Percentiles rank a stretch among this genome's conserved stretches.
Conservation (phyloP, 2,329 filamentous ascomycete species). For the Diaporthe eres region DNA sequence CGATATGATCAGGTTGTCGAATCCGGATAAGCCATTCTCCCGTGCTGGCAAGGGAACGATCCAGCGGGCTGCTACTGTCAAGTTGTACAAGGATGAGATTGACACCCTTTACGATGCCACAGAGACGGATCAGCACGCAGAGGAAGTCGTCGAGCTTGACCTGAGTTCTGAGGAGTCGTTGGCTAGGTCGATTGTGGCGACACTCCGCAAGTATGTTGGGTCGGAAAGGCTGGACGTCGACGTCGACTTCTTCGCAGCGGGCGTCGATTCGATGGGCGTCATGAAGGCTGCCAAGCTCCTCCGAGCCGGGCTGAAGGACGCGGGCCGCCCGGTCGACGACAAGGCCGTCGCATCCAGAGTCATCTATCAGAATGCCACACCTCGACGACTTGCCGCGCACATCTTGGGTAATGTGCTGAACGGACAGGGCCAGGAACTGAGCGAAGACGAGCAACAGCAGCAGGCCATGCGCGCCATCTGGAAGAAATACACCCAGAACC, state of each 20-base stretch:
- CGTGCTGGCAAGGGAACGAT: conserved; percentile 62
- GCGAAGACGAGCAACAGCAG: conserved; percentile 40
- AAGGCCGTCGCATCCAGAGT: conserved; percentile 44
- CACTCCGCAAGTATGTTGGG: conserved; percentile 43
- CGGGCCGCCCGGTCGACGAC: conserved; percentile 41
- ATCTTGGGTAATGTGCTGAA: conserved; percentile 39
- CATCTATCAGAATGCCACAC: conserved; percentile 51
- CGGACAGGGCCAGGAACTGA: conserved; percentile 32
- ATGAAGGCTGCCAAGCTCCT: conserved; percentile 46
- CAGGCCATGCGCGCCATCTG: conserved; percentile 43
- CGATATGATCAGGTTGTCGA: conserved; percentile 56
- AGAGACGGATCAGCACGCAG: conserved; percentile 33
- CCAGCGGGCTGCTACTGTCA: conserved; percentile 56
- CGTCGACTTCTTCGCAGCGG: conserved; percentile 55
- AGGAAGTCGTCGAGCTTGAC: conserved; percentile 43
- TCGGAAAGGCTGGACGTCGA: conserved; percentile 44
- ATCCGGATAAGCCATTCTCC: conserved; percentile 58
- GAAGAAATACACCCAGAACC: conserved; percentile 50
- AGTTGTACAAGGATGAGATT: conserved; percentile 60
- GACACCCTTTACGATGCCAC: conserved; percentile 55
- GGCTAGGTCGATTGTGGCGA: conserved; percentile 45
- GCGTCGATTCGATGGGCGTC: conserved; percentile 58
- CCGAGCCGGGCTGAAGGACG: conserved; percentile 42
- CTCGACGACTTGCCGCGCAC: conserved; percentile 46
- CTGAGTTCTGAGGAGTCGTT: conserved; percentile 45